Evolutionary conservation across 495 filamentous ascomycete genomes (phyloP).

Genomic region (Venustampulla echinocandica): DNA sequence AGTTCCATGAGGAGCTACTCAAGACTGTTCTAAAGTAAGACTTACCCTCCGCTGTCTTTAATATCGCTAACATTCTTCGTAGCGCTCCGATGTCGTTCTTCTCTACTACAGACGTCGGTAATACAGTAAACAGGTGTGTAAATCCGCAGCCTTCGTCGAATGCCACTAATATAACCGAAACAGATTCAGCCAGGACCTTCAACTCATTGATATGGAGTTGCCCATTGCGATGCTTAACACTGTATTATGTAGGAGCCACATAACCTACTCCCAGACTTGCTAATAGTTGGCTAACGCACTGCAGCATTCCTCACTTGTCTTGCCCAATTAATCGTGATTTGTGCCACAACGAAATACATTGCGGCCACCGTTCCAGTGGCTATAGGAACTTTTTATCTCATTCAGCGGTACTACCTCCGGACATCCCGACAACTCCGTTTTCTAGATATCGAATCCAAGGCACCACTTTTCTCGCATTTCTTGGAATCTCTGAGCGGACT

Average conservation of each 20-base stretch:
- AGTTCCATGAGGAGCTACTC: neutral
- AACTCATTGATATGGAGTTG: constrained; percentile 48
- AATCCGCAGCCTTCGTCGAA: too few relatives aligned
- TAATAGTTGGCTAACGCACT: too few relatives aligned
- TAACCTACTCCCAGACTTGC: too few relatives aligned
- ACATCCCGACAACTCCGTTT: constrained; percentile 50
- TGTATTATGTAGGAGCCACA: too few relatives aligned
- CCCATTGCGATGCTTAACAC: constrained; percentile 25
- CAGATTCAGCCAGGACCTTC: constrained; percentile 48
- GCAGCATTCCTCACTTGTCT: neutral
- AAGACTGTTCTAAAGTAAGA: neutral
- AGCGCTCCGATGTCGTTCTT: constrained; percentile 4
- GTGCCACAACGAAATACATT: constrained; percentile 15
- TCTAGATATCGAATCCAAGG: constrained; percentile 45
- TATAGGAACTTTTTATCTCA: constrained; percentile 29
- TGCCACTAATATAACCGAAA: too few relatives aligned
- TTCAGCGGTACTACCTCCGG: constrained; percentile 47
- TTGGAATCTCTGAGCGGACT: constrained; percentile 33
- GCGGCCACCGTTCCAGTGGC: constrained; percentile 25
- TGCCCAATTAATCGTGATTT: constrained; percentile 1
- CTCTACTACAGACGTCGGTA: neutral
- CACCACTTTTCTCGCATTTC: constrained; percentile 35
- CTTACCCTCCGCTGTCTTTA: neutral
- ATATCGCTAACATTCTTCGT: neutral
- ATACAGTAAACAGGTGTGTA: constrained; percentile 8